Percentiles rank a stretch among this genome's conserved stretches.
These are phyloP conservation scores for Wallacemonas rigidus DNA, from an alignment of 208 protist species.

Conservation along the genomic window DNA sequence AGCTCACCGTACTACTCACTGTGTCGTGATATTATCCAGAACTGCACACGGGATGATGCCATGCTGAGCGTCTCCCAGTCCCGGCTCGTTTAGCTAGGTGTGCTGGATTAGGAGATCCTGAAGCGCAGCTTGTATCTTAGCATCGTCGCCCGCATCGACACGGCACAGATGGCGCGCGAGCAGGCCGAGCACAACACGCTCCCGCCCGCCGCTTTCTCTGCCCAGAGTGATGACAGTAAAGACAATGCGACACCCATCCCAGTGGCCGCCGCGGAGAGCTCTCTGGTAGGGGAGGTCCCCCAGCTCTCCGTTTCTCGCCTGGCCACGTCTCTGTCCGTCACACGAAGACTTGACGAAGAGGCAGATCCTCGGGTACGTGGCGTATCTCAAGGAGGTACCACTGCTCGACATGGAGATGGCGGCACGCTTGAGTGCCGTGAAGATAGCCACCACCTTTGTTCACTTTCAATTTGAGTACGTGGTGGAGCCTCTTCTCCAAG, in stretches of 20 bases:
- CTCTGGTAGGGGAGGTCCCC: background rate
- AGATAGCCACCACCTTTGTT: background rate
- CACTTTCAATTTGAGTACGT: slow-evolving; percentile 17
- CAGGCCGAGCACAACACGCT: background rate
- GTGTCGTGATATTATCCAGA: slow-evolving; percentile 20
- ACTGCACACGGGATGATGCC: slow-evolving; percentile 2
- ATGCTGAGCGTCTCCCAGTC: background rate
- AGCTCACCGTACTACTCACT: slow-evolving; percentile 20
- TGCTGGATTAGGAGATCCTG: background rate
- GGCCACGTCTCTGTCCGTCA: background rate
- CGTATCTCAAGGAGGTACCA: background rate
- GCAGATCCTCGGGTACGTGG: slow-evolving; percentile 2
- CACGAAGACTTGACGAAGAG: slow-evolving; percentile 4
- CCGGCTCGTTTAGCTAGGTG: background rate
- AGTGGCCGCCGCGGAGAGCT: background rate
- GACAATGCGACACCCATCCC: background rate
- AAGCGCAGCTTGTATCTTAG: background rate
- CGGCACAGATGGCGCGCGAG: slow-evolving; percentile 7
- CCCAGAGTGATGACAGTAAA: background rate
- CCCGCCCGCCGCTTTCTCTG: background rate
- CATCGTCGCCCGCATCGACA: slow-evolving; percentile 7
- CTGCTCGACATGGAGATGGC: slow-evolving; percentile 1
- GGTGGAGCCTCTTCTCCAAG: slow-evolving; percentile 8
- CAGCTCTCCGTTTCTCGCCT: background rate
- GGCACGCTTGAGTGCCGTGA: slow-evolving; percentile 2